phyloP scores from a whole-genome alignment of 805 yeast genomes.

The Priceomyces fermenticarens region DNA sequence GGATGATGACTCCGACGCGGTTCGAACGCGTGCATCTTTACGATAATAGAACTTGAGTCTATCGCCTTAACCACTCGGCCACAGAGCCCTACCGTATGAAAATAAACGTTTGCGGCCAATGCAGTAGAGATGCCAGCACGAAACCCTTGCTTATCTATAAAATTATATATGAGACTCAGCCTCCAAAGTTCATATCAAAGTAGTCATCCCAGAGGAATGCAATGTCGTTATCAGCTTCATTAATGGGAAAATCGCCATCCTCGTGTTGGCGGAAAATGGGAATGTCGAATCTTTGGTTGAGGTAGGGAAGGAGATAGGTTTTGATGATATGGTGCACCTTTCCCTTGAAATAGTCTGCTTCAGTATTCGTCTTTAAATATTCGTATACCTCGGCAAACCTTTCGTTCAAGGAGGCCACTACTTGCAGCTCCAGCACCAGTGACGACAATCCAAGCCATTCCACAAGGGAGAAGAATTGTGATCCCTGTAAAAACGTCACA shows the following conservation, averaged over 20 bases:
- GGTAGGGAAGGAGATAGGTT: background rate
- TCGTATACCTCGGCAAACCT: background rate
- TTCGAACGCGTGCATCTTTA: slow-evolving; percentile 6
- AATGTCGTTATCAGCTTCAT: background rate
- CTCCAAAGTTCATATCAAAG: background rate
- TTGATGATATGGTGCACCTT: background rate
- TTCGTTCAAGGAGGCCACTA: background rate
- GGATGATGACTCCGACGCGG: slow-evolving; percentile 5
- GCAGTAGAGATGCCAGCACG: too few relatives aligned
- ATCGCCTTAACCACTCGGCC: slow-evolving; percentile 7
- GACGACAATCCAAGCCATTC: background rate
- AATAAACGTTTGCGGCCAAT: too few relatives aligned
- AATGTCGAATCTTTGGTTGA: background rate
- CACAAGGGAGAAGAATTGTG: background rate
- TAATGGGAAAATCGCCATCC: background rate
- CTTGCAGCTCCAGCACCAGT: background rate
- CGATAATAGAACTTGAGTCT: slow-evolving; percentile 6
- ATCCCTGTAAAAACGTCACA: background rate
- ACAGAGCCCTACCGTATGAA: slow-evolving; percentile 1
- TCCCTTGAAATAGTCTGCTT: background rate
- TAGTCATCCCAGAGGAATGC: slow-evolving; percentile 1
- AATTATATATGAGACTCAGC: background rate
- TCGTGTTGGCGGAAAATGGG: slow-evolving; percentile 1
- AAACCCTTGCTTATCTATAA: too few relatives aligned
- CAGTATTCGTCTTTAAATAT: background rate